phyloP scores from a whole-genome alignment of 2,329 filamentous ascomycete species.

The Colletotrichum cordylinicola region DNA sequence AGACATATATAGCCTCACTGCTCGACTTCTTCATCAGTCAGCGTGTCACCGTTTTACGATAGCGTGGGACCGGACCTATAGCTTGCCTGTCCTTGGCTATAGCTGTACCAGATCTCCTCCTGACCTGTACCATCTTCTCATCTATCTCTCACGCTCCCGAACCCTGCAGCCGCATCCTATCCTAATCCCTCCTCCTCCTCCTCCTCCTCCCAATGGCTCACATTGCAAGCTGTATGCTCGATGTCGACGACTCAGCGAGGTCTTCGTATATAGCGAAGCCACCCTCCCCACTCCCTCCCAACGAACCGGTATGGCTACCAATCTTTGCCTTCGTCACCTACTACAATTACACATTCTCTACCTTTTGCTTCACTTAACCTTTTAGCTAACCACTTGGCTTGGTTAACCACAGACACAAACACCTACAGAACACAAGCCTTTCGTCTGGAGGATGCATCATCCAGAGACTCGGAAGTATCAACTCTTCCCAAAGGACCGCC shows the following conservation, averaged over 20 bases:
- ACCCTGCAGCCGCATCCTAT: conserved; percentile 14
- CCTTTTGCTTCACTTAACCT: conserved; percentile 25
- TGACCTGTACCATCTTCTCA: conserved; percentile 13
- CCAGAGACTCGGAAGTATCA: conserved; percentile 64
- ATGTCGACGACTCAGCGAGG: conserved; percentile 44
- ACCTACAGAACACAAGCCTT: conserved; percentile 51
- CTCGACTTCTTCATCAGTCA: conserved; percentile 17
- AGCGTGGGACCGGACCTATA: conserved; percentile 22
- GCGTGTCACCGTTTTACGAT: conserved; percentile 11
- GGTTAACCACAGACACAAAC: conserved; percentile 20
- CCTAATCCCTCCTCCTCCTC: not conserved
- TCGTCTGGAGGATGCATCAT: conserved; percentile 65
- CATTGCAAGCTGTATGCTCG: conserved; percentile 64
- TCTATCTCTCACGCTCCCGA: conserved; percentile 11
- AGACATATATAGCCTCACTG: conserved; percentile 28
- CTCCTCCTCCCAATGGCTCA: conserved; percentile 58
- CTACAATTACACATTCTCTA: not conserved
- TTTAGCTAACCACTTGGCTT: conserved; percentile 19
- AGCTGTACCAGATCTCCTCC: conserved; percentile 23
- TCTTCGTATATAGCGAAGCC: conserved; percentile 57
- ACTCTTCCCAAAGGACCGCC: conserved; percentile 62
- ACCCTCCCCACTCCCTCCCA: conserved; percentile 49
- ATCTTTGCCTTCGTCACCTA: conserved; percentile 10
- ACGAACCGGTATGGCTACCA: conserved; percentile 48
- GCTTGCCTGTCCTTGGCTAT: conserved; percentile 22